Percentiles rank a stretch among this genome's conserved stretches.
phyloP scores from a whole-genome alignment of 1,284 basidiomycete species.

The Anthracocystis panici-leucophaei region DNA sequence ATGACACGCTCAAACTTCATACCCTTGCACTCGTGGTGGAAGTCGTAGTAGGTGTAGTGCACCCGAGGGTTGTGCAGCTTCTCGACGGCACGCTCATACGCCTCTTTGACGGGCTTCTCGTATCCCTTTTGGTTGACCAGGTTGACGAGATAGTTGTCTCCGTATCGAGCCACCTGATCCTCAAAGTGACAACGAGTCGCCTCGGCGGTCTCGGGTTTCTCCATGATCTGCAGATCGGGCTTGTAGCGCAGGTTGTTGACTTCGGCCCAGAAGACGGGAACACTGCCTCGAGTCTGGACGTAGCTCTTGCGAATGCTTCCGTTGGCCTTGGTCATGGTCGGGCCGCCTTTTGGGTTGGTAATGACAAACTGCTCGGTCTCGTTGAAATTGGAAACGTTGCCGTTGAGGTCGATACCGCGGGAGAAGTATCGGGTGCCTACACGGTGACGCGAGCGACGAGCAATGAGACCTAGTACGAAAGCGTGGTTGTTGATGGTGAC shows the following conservation, averaged over 20 bases:
- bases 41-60: slow-evolving; percentile 96
- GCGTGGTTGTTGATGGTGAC: slow-evolving; percentile 82
- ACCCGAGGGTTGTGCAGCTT: slow-evolving; percentile 76
- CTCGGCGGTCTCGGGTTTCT: slow-evolving; percentile 81
- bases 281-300: slow-evolving; percentile 92
- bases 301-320: slow-evolving; percentile 77
- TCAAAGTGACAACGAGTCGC: slow-evolving; percentile 82
- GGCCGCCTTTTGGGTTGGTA: slow-evolving; percentile 65
- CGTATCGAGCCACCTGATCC: slow-evolving; percentile 82
- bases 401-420: slow-evolving; percentile 84
- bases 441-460: slow-evolving; percentile 90
- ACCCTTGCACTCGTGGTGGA: slow-evolving; percentile 93
- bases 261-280: slow-evolving; percentile 97
- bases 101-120: slow-evolving; percentile 95
- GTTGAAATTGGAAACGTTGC: slow-evolving; percentile 72
- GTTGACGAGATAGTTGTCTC: slow-evolving; percentile 85
- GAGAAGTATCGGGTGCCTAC: slow-evolving; percentile 98
- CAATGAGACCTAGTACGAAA: slow-evolving; percentile 87
- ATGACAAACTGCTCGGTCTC: slow-evolving; percentile 75
- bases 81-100: slow-evolving; percentile 84
- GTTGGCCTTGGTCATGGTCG: slow-evolving; percentile 69
- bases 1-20: slow-evolving; percentile 96
- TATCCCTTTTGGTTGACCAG: slow-evolving; percentile 95
- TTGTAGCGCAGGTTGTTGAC: slow-evolving; percentile 96
- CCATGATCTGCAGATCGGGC: slow-evolving; percentile 97